These are phyloP conservation scores for Saccharata proteae DNA, from an alignment of 2,329 filamentous ascomycete species.

Conservation along the genomic window DNA sequence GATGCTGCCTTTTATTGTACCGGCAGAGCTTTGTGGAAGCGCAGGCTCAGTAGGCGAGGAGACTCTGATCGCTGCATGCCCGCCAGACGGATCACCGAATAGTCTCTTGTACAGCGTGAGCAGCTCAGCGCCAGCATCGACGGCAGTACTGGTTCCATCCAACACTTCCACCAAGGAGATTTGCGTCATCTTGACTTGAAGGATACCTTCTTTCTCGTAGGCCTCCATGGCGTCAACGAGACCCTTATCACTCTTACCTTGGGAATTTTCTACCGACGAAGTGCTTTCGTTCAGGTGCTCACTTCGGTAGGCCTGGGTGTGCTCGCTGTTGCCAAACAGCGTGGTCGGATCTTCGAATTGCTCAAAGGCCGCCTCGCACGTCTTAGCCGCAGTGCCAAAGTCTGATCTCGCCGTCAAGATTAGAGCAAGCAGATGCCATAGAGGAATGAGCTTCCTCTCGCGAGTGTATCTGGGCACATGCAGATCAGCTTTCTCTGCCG, in stretches of 20 bases:
- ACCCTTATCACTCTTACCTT: slow-evolving; percentile 25
- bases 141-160: slow-evolving; percentile 72
- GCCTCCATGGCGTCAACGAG: slow-evolving; percentile 70
- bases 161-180: slow-evolving; percentile 70
- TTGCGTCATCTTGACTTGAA: slow-evolving; percentile 96
- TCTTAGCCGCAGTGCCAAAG: slow-evolving; percentile 63
- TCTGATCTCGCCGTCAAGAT: slow-evolving; percentile 79
- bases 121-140: slow-evolving; percentile 79
- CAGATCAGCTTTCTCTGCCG: slow-evolving; percentile 10
- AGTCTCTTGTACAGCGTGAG: slow-evolving; percentile 69
- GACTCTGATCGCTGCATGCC: slow-evolving; percentile 20
- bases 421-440: slow-evolving; percentile 86
- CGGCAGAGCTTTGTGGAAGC: slow-evolving; percentile 47
- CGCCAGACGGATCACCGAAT: slow-evolving; percentile 50
- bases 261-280: slow-evolving; percentile 17
- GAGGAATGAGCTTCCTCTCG: slow-evolving; percentile 56
- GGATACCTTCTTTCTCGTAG: slow-evolving; percentile 70
- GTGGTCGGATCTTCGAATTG: slow-evolving; percentile 65
- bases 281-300: slow-evolving; percentile 51
- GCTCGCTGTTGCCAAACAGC: slow-evolving; percentile 52
- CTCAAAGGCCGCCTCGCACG: slow-evolving; percentile 84
- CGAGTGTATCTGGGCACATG: slow-evolving; percentile 26
- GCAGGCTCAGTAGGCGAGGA: slow-evolving; percentile 36
- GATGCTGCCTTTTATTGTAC: slow-evolving; percentile 63
- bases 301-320: slow-evolving; percentile 41